These are phyloP conservation scores for Pythium utonaiense DNA, from an alignment of 352 stramenopile species.

Conservation along the genomic window DNA sequence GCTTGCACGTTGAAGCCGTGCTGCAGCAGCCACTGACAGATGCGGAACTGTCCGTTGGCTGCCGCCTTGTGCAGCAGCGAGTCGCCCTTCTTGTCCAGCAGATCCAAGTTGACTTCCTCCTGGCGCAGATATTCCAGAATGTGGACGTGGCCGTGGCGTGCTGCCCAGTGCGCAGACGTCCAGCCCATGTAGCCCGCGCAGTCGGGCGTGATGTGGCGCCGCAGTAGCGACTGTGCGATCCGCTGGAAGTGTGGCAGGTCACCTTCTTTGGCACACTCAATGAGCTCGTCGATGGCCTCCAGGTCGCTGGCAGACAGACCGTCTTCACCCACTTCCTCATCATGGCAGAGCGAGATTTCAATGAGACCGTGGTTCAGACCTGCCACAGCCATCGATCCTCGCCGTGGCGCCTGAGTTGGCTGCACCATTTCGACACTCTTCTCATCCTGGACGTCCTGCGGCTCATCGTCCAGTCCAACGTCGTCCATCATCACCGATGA, in stretches of 20 bases:
- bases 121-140: slow-evolving; percentile 57
- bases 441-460: slow-evolving; percentile 1
- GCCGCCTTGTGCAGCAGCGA: slow-evolving; percentile 73
- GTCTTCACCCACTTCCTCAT: slow-evolving; percentile 2
- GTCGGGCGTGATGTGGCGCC: slow-evolving; percentile 45
- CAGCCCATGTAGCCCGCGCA: slow-evolving; percentile 65
- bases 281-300: slow-evolving; percentile 54
- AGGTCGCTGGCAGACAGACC: slow-evolving; percentile 25
- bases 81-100: slow-evolving; percentile 62
- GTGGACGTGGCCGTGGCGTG: slow-evolving; percentile 55
- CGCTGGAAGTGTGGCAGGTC: slow-evolving; percentile 47
- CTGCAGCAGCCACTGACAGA: slow-evolving; percentile 65
- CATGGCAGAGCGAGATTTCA: slow-evolving; percentile 50
- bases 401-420: not conserved
- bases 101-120: slow-evolving; percentile 54
- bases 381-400: not conserved
- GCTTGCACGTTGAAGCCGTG: slow-evolving; percentile 59
- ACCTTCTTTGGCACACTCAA: slow-evolving; percentile 63
- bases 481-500: slow-evolving; percentile 12
- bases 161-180: slow-evolving; percentile 74
- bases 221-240: slow-evolving; percentile 34
- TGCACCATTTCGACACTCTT: not conserved
- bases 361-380: slow-evolving; percentile 30
- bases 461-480: slow-evolving; percentile 8
- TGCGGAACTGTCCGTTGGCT: slow-evolving; percentile 59